These are phyloP conservation scores for Malus hybrid DNA, from an alignment of 331 rosid species.

Conservation along the genomic window DNA sequence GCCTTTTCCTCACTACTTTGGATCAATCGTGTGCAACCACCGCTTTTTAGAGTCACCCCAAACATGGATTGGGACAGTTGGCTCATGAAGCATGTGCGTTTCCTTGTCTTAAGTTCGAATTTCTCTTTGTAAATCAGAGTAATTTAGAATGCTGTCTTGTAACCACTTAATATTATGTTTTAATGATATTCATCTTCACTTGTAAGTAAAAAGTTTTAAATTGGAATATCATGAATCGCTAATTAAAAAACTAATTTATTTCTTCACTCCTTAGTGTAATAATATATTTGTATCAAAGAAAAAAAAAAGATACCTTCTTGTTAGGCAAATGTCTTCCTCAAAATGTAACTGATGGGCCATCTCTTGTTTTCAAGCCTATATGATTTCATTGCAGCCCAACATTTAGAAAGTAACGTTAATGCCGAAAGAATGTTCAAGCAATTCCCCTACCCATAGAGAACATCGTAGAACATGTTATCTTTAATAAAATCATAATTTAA, in stretches of 20 bases:
- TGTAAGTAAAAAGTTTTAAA: accelerated
- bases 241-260: too few relatives aligned
- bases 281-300: neutral
- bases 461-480: slow-evolving; percentile 21
- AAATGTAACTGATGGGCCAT: neutral
- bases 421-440: slow-evolving; percentile 12
- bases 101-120: too few relatives aligned
- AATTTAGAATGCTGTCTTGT: too few relatives aligned
- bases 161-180: accelerated
- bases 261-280: neutral
- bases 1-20: neutral
- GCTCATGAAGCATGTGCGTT: neutral
- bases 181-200: too few relatives aligned
- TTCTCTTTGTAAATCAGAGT: too few relatives aligned
- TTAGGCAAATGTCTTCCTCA: neutral
- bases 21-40: neutral
- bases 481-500: neutral
- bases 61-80: neutral
- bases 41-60: neutral
- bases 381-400: neutral
- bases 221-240: too few relatives aligned
- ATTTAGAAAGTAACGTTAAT: neutral
- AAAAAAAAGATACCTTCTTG: neutral
- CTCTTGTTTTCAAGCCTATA: neutral
- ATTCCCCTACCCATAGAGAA: neutral